phyloP scores from a whole-genome alignment of 2,329 filamentous ascomycete genomes.

The Penicillium crustosum region DNA sequence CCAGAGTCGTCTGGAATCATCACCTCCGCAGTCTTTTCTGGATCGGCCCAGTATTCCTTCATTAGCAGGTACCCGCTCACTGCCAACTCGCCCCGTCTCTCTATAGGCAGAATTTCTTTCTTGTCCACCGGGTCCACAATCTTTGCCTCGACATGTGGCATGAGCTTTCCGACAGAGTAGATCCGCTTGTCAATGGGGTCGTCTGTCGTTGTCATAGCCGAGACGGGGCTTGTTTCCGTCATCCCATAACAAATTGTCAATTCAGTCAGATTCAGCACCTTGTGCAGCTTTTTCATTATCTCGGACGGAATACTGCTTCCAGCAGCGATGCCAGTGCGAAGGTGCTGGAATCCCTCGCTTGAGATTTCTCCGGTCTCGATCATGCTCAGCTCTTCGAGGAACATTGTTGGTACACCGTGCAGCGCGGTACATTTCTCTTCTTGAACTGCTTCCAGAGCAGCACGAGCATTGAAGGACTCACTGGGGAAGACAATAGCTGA shows the following conservation, averaged over 20 bases:
- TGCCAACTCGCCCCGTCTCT: constrained; percentile 74
- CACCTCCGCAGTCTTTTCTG: constrained; percentile 66
- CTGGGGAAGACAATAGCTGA: constrained; percentile 80
- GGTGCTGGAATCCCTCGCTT: constrained; percentile 58
- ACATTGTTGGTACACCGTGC: constrained; percentile 94
- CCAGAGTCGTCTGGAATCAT: constrained; percentile 57
- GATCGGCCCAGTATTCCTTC: constrained; percentile 85
- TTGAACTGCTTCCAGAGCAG: constrained; percentile 64
- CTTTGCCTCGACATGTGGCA: constrained; percentile 80
- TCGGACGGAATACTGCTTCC: constrained; percentile 81
- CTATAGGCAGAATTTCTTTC: constrained; percentile 59
- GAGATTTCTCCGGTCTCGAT: constrained; percentile 56
- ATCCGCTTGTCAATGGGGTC: constrained; percentile 74
- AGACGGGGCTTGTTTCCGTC: constrained; percentile 78
- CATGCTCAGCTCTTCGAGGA: constrained; percentile 80
- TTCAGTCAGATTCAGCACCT: constrained; percentile 71
- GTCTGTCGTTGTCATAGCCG: constrained; percentile 74
- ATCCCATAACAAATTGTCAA: constrained; percentile 95
- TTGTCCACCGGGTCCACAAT: constrained; percentile 70
- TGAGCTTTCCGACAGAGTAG: constrained; percentile 71
- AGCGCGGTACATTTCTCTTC: constrained; percentile 66
- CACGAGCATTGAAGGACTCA: constrained; percentile 80
- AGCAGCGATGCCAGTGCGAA: constrained; percentile 89
- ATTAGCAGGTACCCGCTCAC: constrained; percentile 84
- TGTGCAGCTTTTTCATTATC: constrained; percentile 66